phyloP scores from a whole-genome alignment of 2,329 filamentous ascomycete genomes.

The Magnaporthales sp. region DNA sequence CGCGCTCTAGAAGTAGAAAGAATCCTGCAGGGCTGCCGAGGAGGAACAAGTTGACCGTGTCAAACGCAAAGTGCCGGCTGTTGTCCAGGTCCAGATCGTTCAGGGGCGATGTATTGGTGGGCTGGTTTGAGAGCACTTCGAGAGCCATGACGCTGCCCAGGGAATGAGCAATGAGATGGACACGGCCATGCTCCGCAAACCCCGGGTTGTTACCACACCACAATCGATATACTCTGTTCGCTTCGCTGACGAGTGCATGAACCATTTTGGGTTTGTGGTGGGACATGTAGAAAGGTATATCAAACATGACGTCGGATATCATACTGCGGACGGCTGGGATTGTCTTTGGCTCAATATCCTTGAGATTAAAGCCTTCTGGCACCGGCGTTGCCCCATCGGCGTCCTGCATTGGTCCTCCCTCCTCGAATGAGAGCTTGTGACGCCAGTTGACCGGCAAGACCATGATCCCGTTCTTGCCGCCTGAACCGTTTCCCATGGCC shows the following conservation, averaged over 20 bases:
- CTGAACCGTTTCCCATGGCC: not conserved
- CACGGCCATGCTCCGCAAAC: slow-evolving; percentile 70
- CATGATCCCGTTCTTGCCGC: slow-evolving; percentile 66
- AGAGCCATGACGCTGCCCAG: slow-evolving; percentile 91
- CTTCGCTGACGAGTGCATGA: slow-evolving; percentile 76
- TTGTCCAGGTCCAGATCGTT: slow-evolving; percentile 15
- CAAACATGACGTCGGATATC: slow-evolving; percentile 96
- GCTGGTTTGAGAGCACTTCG: slow-evolving; percentile 84
- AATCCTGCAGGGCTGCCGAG: slow-evolving; percentile 87
- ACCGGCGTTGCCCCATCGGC: slow-evolving; percentile 40
- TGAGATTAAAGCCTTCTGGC: slow-evolving; percentile 54
- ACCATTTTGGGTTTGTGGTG: slow-evolving; percentile 96
- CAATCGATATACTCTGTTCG: slow-evolving; percentile 88
- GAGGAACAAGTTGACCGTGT: slow-evolving; percentile 82
- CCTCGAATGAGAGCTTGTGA: slow-evolving; percentile 78
- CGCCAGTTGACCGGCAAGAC: slow-evolving; percentile 93
- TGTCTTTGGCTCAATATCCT: slow-evolving; percentile 85
- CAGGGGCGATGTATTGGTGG: slow-evolving; percentile 55
- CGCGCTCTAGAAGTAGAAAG: slow-evolving; percentile 78
- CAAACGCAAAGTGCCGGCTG: slow-evolving; percentile 69
- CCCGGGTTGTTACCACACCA: slow-evolving; percentile 93
- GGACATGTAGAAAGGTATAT: slow-evolving; percentile 96
- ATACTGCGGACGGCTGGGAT: slow-evolving; percentile 89
- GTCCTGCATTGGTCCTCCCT: slow-evolving; percentile 54
- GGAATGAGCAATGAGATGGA: slow-evolving; percentile 89